These are phyloP conservation scores for Durusdinium trenchii DNA, from an alignment of 73 alveolate species.

Conservation along the genomic window DNA sequence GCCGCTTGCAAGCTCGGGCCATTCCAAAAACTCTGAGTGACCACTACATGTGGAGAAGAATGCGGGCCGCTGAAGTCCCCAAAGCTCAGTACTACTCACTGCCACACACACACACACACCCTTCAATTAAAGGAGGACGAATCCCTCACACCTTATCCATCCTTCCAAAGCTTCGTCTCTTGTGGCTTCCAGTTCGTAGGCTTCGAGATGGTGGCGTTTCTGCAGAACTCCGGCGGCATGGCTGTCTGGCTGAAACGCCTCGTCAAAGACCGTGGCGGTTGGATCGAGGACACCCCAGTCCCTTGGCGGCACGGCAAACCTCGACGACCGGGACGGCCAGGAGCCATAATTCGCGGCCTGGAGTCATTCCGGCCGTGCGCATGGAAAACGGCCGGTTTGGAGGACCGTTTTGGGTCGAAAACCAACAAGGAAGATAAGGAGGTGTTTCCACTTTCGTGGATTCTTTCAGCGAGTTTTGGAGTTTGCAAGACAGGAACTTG, in stretches of 20 bases:
- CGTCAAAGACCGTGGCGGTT: constrained; percentile 89
- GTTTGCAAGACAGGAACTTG: no score
- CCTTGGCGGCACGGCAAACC: constrained; percentile 27
- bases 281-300: constrained; percentile 60
- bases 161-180: not conserved
- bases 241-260: constrained; percentile 77
- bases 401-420: no score
- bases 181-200: not conserved
- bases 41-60: not conserved
- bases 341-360: no score
- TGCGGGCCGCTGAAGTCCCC: not conserved
- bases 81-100: not conserved
- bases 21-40: not conserved
- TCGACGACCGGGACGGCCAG: no score
- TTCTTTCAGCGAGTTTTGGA: no score
- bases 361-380: no score
- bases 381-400: no score
- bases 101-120: not conserved
- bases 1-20: no score
- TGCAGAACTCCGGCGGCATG: constrained; percentile 47
- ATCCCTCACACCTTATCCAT: not conserved
- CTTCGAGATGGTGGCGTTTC: constrained; percentile 53
- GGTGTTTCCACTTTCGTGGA: no score
- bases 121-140: not conserved
- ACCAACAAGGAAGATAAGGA: no score